phyloP scores from a whole-genome alignment of 306 rosid genomes.

The Prunus mongolica region DNA sequence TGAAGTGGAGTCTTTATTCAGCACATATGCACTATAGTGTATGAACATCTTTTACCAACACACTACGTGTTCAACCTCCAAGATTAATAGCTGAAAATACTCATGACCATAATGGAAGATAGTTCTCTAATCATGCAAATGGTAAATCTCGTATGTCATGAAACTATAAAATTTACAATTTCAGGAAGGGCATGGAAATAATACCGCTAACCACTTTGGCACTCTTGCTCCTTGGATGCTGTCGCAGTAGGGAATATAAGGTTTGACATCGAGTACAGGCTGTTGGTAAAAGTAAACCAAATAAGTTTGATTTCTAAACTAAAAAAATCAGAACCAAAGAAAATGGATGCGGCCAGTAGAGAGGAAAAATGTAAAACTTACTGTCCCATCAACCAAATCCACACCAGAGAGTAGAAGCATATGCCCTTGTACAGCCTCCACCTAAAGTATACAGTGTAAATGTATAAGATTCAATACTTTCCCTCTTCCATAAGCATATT shows the following conservation, averaged over 20 bases:
- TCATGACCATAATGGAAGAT: not conserved
- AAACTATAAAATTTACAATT: constrained; percentile 5
- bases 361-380: constrained; percentile 46
- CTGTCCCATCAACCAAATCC: constrained; percentile 95
- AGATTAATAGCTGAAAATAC: not conserved
- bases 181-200: constrained; percentile 16
- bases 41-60: not conserved
- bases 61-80: not conserved
- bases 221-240: constrained; percentile 63
- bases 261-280: constrained; percentile 95
- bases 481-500: constrained; percentile 4
- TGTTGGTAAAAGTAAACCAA: constrained; percentile 40
- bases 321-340: constrained; percentile 8
- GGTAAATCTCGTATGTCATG: not conserved
- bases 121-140: not conserved
- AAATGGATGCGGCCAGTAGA: constrained; percentile 11
- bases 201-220: constrained; percentile 83
- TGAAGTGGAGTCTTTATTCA: not conserved
- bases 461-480: not conserved
- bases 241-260: constrained; percentile 85
- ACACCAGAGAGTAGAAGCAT: constrained; percentile 80
- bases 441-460: constrained; percentile 34
- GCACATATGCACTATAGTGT: constrained; percentile 1
- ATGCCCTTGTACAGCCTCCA: constrained; percentile 77
- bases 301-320: constrained; percentile 1